Evolutionary conservation across 352 stramenopile genomes (phyloP).

Genomic region (Pythium chondricola): DNA sequence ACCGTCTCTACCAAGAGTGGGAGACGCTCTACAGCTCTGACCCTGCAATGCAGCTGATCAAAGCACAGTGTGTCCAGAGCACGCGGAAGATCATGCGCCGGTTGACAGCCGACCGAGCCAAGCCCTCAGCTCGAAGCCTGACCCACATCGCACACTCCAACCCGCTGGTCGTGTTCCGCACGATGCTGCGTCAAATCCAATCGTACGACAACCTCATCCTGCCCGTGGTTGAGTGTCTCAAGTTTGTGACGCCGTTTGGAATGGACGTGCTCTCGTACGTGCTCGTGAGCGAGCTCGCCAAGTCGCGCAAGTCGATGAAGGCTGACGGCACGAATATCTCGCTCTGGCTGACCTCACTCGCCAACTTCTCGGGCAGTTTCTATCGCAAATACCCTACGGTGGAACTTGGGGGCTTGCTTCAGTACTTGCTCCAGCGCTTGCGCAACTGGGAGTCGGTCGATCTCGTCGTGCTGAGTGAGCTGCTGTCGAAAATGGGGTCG

Average conservation of each 20-base stretch:
- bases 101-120: conserved; percentile 75
- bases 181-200: conserved; percentile 94
- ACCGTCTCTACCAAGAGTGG: conserved; percentile 79
- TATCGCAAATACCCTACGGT: conserved; percentile 92
- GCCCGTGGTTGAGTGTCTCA: conserved; percentile 94
- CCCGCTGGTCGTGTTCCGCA: conserved; percentile 91
- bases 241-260: conserved; percentile 89
- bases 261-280: conserved; percentile 94
- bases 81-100: conserved; percentile 77
- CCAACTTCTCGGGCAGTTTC: conserved; percentile 92
- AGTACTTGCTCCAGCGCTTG: conserved; percentile 88
- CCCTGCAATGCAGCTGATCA: conserved; percentile 56
- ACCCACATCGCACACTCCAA: conserved; percentile 91
- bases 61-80: conserved; percentile 60
- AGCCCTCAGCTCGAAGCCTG: conserved; percentile 62
- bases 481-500: conserved; percentile 86
- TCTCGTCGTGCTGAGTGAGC: conserved; percentile 81
- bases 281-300: conserved; percentile 87
- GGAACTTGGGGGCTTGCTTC: conserved; percentile 87
- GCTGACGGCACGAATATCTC: conserved; percentile 89
- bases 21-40: conserved; percentile 50
- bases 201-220: conserved; percentile 97
- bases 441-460: conserved; percentile 81
- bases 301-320: conserved; percentile 81
- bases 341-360: conserved; percentile 91